Evolutionary conservation across 306 rosid species (phyloP).

Genomic region (Gastrolobium bilobum): DNA sequence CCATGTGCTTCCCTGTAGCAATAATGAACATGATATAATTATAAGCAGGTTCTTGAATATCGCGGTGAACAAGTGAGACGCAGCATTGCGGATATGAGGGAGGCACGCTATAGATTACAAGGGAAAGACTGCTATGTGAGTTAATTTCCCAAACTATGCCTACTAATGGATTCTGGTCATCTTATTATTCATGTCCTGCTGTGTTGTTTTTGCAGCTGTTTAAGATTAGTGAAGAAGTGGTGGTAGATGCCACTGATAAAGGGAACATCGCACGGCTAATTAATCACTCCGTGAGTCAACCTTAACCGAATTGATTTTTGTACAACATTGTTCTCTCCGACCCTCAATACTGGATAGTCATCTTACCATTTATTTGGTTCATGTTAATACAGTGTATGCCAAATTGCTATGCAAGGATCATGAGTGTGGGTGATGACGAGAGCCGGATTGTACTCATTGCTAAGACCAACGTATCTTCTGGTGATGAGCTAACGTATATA

Average conservation of each 20-base stretch:
- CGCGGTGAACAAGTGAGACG: conserved; percentile 99
- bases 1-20: conserved; percentile 16
- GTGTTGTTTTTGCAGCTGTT: conserved; percentile 72
- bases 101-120: conserved; percentile 78
- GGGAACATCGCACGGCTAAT: conserved; percentile 98
- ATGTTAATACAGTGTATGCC: conserved; percentile 84
- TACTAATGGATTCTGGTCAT: background rate
- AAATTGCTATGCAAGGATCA: conserved; percentile 99
- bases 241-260: conserved; percentile 98
- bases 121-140: conserved; percentile 99
- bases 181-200: background rate
- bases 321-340: conserved; percentile 9
- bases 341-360: background rate
- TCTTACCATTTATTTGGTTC: conserved; percentile 42
- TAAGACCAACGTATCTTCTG: conserved; percentile 76
- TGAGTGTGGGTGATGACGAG: conserved; percentile 97
- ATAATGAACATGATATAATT: conserved; percentile 45
- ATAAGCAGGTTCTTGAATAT: conserved; percentile 91
- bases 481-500: conserved; percentile 91
- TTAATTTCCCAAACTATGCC: conserved; percentile 14
- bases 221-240: conserved; percentile 99
- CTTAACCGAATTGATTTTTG: conserved; percentile 9
- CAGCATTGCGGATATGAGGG: conserved; percentile 93
- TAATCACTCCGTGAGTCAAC: conserved; percentile 89
- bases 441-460: conserved; percentile 98